These are phyloP conservation scores for Nakaseomyces bracarensis DNA, from an alignment of 1,139 yeast genomes.

Conservation along the genomic window DNA sequence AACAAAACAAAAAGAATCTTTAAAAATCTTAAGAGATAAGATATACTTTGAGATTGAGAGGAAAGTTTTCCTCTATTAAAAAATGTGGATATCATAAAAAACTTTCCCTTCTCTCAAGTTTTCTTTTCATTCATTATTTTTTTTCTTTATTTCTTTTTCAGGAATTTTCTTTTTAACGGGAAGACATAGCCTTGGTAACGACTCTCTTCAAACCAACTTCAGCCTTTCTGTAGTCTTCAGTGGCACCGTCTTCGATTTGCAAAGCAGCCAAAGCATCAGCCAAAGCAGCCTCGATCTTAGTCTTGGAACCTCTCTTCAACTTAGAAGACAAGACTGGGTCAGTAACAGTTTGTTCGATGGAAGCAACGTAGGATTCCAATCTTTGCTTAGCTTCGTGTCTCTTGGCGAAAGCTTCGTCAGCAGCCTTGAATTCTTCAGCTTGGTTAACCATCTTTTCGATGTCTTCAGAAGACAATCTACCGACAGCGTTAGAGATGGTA, in stretches of 20 bases:
- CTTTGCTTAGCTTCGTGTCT: conserved; percentile 99
- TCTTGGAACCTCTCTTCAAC: conserved; percentile 96
- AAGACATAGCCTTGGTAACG: conserved; percentile 98
- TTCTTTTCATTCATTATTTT: not conserved
- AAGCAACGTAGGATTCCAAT: conserved; percentile 97
- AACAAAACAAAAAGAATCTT: not conserved
- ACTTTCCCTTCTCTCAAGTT: too few species aligned
- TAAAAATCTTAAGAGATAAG: too few species aligned
- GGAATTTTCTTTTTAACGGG: conserved; percentile 58
- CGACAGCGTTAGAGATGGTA: conserved; percentile 98
- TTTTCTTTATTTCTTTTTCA: not conserved
- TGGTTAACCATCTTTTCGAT: conserved; percentile 98
- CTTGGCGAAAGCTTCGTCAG: conserved; percentile 99
- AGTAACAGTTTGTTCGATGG: conserved; percentile 92
- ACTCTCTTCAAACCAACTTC: conserved; percentile 98
- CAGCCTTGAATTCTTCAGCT: conserved; percentile 98
- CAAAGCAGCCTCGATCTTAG: conserved; percentile 96
- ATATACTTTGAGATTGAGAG: too few species aligned
- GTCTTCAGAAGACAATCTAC: conserved; percentile 96
- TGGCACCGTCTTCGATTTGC: conserved; percentile 91
- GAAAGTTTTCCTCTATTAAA: too few species aligned
- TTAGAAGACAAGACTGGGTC: conserved; percentile 98
- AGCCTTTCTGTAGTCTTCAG: conserved; percentile 98
- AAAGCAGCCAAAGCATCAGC: conserved; percentile 98
- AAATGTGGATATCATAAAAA: too few species aligned